Evolutionary conservation across 75 land plant species (phyloP).

Genomic region (Selaginella tamariscina): DNA sequence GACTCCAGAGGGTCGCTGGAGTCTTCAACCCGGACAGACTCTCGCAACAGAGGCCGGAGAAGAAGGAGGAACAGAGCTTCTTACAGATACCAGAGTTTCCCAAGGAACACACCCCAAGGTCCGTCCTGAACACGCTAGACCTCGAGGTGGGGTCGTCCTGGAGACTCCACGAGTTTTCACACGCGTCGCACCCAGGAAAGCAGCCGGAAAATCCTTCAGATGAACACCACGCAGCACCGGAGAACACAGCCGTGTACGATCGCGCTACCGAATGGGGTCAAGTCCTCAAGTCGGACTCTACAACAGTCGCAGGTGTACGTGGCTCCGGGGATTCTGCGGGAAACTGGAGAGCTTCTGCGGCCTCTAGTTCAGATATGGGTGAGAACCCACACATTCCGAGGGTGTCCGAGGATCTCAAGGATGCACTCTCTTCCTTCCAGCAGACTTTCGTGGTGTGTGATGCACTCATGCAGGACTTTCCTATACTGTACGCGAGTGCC

Average conservation of each 20-base stretch:
- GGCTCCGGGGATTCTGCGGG: neutral
- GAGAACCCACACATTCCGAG: constrained; percentile 19
- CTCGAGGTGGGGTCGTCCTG: neutral
- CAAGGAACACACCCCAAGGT: neutral
- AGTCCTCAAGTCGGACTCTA: constrained; percentile 63
- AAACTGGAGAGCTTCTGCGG: constrained; percentile 16
- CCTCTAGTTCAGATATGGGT: constrained; percentile 6
- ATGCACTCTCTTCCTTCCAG: constrained; percentile 62
- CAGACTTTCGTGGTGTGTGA: constrained; percentile 89
- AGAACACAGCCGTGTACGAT: constrained; percentile 20
- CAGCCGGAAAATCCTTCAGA: neutral
- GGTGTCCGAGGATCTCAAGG: constrained; percentile 63
- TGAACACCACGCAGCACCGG: neutral
- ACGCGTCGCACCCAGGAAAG: neutral
- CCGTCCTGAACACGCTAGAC: neutral
- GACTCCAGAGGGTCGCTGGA: constrained; percentile 73
- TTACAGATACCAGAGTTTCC: neutral
- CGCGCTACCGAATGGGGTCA: constrained; percentile 73
- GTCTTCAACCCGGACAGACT: constrained; percentile 51
- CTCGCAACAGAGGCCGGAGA: neutral
- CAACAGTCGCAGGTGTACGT: neutral
- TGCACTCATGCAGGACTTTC: constrained; percentile 49
- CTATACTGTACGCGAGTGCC: constrained; percentile 68
- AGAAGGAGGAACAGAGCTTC: neutral
- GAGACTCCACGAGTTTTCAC: neutral